Base-by-base conservation (phyloP, 768 basidiomycete genomes). In the Lyophyllum decastes region DNA sequence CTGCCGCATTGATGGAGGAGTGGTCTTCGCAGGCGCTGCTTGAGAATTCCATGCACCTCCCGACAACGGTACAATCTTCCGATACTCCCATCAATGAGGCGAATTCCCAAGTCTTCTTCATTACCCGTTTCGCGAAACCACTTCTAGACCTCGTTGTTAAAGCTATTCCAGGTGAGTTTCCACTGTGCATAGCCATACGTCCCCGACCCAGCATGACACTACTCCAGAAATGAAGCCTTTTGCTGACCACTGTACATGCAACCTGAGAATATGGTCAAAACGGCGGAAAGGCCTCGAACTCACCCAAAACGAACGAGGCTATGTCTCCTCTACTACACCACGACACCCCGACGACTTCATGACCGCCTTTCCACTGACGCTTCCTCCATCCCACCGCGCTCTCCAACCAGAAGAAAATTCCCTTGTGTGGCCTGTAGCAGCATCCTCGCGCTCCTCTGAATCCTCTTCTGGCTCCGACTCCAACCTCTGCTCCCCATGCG, bases 11-110 rank as follows among this genome's bases (percentile, higher is more conserved):
- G 38, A 84, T 89, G 73, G 80, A 87, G 53, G 97, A 99, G 74
- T 98, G 97, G 97, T 80, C 84, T 8, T 85, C 85, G 11, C 97
- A 99, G 71, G 90, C 94, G 1, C 76, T 81, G n/a, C 81, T 98
- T 4, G 97, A 99, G 70, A 81, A 84, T 60, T 82, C 86, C 54
- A 84, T 94, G 53, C 81, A 86, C 34, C 77, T 98, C 27, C 87
- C 89, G 17, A 75, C 82, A 14, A 88, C 85, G n/a, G 79, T 84
- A 11, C 71, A 73, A 57, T 68, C 75, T 12, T 73, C 72, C 0
- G 72, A 73, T 19, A 73, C 75, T 44, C 74, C 84, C 7, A 68
- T 89, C 2, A 81, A 82, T 45, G 90, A 92, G 72, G 93, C 90
- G 12, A 72, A 84, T 60, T 86, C 86, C 2, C 97, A 99, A 72